phyloP scores from a whole-genome alignment of 768 basidiomycete species.

The Auriscalpium vulgare region DNA sequence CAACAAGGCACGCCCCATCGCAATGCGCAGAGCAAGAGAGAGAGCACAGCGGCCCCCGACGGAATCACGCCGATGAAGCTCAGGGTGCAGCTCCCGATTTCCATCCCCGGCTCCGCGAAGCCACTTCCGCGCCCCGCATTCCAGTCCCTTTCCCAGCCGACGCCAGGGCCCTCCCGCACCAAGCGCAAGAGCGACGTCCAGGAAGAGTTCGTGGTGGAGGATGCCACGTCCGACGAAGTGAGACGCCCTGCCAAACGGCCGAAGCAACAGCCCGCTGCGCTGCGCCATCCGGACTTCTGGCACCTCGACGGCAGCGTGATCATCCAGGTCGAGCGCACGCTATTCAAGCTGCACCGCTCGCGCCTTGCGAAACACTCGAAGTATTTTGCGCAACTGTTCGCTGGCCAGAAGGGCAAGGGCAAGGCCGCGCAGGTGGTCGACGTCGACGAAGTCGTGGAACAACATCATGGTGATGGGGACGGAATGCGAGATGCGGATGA shows the following conservation, averaged over 20 bases:
- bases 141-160: too few relatives aligned
- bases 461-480: not conserved
- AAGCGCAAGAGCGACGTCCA: not conserved
- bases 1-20: too few relatives aligned
- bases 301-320: constrained; percentile 28
- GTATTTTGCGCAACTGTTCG: constrained; percentile 26
- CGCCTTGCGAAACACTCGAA: constrained; percentile 24
- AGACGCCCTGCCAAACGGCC: not conserved
- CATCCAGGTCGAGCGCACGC: constrained; percentile 25
- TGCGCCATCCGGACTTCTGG: constrained; percentile 23
- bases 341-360: constrained; percentile 30
- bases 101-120: too few relatives aligned
- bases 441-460: constrained; percentile 1
- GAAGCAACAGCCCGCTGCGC: too few relatives aligned
- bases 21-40: too few relatives aligned
- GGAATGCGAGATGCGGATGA: not conserved
- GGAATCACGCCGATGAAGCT: too few relatives aligned
- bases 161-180: not conserved
- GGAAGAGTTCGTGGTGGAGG: not conserved
- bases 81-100: too few relatives aligned
- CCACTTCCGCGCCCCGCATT: too few relatives aligned
- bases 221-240: not conserved
- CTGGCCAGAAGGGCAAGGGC: not conserved
- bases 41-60: too few relatives aligned
- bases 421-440: not conserved